Percentiles rank a stretch among this genome's conserved stretches.
phyloP scores from a whole-genome alignment of 768 basidiomycete species.

The Fibroporia radiculosa region DNA sequence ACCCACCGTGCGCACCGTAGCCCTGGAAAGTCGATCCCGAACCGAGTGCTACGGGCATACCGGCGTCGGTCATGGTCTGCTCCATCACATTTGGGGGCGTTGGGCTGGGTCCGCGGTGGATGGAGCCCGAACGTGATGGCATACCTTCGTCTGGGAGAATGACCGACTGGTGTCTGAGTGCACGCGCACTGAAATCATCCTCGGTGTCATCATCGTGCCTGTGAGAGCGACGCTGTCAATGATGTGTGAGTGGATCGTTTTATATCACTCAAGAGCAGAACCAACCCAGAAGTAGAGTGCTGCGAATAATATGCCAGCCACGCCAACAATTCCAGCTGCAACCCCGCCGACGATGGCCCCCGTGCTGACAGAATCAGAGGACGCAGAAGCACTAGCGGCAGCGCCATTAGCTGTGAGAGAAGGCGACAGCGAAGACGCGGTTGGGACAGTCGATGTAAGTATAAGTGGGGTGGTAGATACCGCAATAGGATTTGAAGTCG shows the following conservation, averaged over 20 bases:
- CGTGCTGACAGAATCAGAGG: slow-evolving; percentile 9
- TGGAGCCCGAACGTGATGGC: slow-evolving; percentile 28
- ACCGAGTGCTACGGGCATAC: slow-evolving; percentile 10
- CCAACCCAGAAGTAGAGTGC: slow-evolving; percentile 30
- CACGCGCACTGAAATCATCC: slow-evolving; percentile 41
- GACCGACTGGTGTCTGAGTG: slow-evolving; percentile 61
- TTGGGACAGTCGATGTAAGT: slow-evolving; percentile 1
- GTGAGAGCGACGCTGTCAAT: slow-evolving; percentile 17
- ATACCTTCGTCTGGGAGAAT: slow-evolving; percentile 42
- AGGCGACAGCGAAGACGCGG: neutral
- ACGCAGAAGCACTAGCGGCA: slow-evolving; percentile 5
- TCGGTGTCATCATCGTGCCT: slow-evolving; percentile 27
- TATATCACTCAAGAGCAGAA: slow-evolving; percentile 1
- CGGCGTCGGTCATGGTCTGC: slow-evolving; percentile 25
- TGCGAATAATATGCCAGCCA: slow-evolving; percentile 23
- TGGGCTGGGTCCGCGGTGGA: slow-evolving; percentile 38
- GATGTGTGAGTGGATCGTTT: neutral
- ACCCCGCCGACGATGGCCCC: slow-evolving; percentile 28
- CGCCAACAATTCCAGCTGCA: slow-evolving; percentile 27
- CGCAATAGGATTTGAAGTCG: neutral
- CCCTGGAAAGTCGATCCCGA: neutral
- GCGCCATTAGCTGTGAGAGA: slow-evolving; percentile 2
- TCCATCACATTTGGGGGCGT: slow-evolving; percentile 64
- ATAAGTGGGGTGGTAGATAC: neutral
- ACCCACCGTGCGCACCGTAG: slow-evolving; percentile 5